Percentiles rank a stretch among this genome's conserved stretches.
Conservation (phyloP, 352 stramenopile species). For the Peronospora farinosa region DNA sequence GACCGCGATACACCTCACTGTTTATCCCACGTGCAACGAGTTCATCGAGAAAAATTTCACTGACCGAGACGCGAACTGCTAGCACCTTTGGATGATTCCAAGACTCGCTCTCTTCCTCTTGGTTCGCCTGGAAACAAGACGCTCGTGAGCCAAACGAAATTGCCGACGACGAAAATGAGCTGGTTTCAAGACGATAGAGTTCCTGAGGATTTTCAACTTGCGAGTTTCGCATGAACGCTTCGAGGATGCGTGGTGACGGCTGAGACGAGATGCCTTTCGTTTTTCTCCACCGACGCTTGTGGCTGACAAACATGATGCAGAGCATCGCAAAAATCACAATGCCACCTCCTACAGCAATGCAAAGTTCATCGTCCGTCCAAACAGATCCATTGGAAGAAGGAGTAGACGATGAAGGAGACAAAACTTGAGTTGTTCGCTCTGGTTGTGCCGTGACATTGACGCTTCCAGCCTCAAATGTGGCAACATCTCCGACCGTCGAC, state of each 20-base stretch:
- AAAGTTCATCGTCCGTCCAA: slow-evolving; percentile 21
- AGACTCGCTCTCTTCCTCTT: slow-evolving; percentile 5
- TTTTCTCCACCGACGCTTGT: slow-evolving; percentile 17
- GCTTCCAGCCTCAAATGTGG: slow-evolving; percentile 3
- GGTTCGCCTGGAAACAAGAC: slow-evolving; percentile 8
- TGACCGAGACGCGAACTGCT: slow-evolving; percentile 18
- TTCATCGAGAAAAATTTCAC: slow-evolving; percentile 23
- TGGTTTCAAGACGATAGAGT: slow-evolving; percentile 19
- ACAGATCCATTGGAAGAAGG: slow-evolving; percentile 12
- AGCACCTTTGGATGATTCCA: slow-evolving; percentile 26
- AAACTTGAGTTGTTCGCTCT: slow-evolving; percentile 14
- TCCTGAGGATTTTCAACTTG: slow-evolving; percentile 6
- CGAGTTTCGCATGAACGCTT: slow-evolving; percentile 10
- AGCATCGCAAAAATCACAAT: slow-evolving; percentile 19
- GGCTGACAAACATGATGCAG: slow-evolving; percentile 19
- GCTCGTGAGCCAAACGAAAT: slow-evolving; percentile 21
- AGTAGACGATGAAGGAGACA: slow-evolving; percentile 5
- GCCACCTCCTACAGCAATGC: slow-evolving; percentile 18
- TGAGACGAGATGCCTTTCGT: slow-evolving; percentile 7
- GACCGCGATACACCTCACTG: slow-evolving; percentile 55
- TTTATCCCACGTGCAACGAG: slow-evolving; percentile 33
- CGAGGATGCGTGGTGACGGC: slow-evolving; percentile 13
- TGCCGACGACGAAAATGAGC: slow-evolving; percentile 12
- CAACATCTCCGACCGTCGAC: slow-evolving; percentile 1
- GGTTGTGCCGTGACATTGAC: slow-evolving; percentile 5